Conservation (phyloP, 305 asterid genomes). For the Fraxinus latifolia region DNA sequence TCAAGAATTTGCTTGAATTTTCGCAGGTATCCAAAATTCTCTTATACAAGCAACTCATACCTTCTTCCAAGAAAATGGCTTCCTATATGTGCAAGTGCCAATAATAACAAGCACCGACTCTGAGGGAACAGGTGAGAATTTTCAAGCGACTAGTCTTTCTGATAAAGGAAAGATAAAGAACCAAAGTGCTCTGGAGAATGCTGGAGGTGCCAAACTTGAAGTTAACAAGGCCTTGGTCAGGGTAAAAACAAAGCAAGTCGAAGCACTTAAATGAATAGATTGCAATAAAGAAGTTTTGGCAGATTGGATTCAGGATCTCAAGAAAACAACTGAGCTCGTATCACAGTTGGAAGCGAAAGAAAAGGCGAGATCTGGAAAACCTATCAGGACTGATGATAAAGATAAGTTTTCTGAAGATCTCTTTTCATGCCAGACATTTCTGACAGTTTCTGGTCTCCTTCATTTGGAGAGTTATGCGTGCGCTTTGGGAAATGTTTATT, state of each 20-base stretch:
- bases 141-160: constrained; percentile 54
- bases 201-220: constrained; percentile 39
- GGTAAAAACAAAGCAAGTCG: constrained; percentile 58
- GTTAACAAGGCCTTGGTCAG: constrained; percentile 46
- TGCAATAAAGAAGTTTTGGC: constrained; percentile 73
- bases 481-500: constrained; percentile 78
- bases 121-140: constrained; percentile 50
- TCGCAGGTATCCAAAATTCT: constrained; percentile 63
- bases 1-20: constrained; percentile 8
- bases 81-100: constrained; percentile 71
- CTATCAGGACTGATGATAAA: constrained; percentile 11
- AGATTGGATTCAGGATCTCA: constrained; percentile 67
- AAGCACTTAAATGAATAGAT: constrained; percentile 58
- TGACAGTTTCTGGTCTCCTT: constrained; percentile 61
- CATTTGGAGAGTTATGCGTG: constrained; percentile 85
- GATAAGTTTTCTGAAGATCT: constrained; percentile 48
- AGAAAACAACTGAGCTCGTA: constrained; percentile 48
- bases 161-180: constrained; percentile 26
- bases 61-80: constrained; percentile 64
- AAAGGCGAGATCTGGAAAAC: constrained; percentile 32
- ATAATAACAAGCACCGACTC: constrained; percentile 58
- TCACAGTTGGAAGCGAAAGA: constrained; percentile 56
- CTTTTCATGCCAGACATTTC: constrained; percentile 48
- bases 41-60: constrained; percentile 51
- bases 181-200: constrained; percentile 16